Conservation (phyloP, 768 basidiomycete genomes). For the Tremella fuciformis region DNA sequence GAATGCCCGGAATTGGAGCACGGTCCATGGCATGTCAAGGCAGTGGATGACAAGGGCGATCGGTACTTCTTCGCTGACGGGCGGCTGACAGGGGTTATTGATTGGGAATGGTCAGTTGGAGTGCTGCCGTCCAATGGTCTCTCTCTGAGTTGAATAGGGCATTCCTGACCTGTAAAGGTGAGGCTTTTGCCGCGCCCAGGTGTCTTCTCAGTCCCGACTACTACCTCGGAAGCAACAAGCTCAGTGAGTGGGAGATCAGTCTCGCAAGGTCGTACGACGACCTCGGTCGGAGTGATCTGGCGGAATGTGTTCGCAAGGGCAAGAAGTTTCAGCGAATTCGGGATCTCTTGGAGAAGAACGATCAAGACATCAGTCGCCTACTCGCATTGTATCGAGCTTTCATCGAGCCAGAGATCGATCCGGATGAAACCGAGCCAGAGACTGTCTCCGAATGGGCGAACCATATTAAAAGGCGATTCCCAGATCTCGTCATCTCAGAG, state of each 20-base stretch:
- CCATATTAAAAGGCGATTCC: too few species aligned
- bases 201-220: neutral
- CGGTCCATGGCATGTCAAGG: conserved; percentile 29
- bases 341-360: neutral
- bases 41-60: conserved; percentile 38
- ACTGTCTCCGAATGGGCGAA: too few species aligned
- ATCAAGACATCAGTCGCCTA: too few species aligned
- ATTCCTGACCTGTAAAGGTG: conserved; percentile 3
- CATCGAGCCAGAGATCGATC: too few species aligned
- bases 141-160: conserved; percentile 8
- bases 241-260: neutral
- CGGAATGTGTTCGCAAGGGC: neutral
- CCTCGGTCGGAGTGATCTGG: neutral
- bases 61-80: conserved; percentile 42
- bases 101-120: conserved; percentile 50
- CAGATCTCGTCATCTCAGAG: too few species aligned
- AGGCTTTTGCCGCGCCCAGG: conserved; percentile 10
- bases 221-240: neutral
- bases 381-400: too few species aligned
- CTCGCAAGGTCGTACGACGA: neutral
- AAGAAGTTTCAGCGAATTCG: neutral
- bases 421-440: too few species aligned
- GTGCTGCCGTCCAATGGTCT: neutral
- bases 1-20: conserved; percentile 10
- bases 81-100: conserved; percentile 40